Percentiles rank a stretch among this genome's conserved stretches.
phyloP scores from a whole-genome alignment of 768 basidiomycete species.

The Lactarius sp. region DNA sequence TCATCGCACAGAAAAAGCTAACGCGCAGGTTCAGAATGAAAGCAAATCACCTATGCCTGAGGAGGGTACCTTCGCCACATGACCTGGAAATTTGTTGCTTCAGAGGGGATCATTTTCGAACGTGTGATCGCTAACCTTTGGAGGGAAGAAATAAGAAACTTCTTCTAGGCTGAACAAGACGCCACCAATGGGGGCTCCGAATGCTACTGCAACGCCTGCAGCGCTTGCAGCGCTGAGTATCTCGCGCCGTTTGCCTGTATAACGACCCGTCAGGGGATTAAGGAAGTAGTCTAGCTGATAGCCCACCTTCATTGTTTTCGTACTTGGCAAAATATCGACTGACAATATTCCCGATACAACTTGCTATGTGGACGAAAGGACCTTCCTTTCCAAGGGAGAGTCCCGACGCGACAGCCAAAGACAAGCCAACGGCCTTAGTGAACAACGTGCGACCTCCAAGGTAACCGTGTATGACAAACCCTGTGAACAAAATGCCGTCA shows the following conservation, averaged over 20 bases:
- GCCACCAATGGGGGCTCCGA: constrained; percentile 94
- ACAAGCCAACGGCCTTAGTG: constrained; percentile 84
- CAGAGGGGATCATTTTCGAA: not conserved
- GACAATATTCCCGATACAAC: constrained; percentile 89
- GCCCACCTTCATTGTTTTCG: constrained; percentile 84
- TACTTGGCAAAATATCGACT: constrained; percentile 85
- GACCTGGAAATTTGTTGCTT: constrained; percentile 40
- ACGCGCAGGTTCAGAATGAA: constrained; percentile 33
- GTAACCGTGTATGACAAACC: constrained; percentile 97
- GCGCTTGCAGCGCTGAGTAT: constrained; percentile 94
- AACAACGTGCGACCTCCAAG: constrained; percentile 86
- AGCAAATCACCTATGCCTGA: not conserved
- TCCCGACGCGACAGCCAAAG: constrained; percentile 89
- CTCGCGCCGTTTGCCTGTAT: constrained; percentile 85
- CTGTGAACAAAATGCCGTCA: constrained; percentile 35
- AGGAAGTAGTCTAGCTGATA: not conserved
- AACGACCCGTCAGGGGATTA: not conserved
- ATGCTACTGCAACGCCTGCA: constrained; percentile 95
- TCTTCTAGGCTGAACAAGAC: constrained; percentile 93
- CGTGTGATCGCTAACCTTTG: constrained; percentile 51
- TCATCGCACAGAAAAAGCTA: constrained; percentile 97
- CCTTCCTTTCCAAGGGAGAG: constrained; percentile 79
- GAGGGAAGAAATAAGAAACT: constrained; percentile 94
- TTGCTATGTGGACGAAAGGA: constrained; percentile 88
- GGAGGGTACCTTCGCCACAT: constrained; percentile 84